Base-by-base conservation (phyloP, 495 filamentous ascomycete genomes). In the Letharia columbiana region DNA sequence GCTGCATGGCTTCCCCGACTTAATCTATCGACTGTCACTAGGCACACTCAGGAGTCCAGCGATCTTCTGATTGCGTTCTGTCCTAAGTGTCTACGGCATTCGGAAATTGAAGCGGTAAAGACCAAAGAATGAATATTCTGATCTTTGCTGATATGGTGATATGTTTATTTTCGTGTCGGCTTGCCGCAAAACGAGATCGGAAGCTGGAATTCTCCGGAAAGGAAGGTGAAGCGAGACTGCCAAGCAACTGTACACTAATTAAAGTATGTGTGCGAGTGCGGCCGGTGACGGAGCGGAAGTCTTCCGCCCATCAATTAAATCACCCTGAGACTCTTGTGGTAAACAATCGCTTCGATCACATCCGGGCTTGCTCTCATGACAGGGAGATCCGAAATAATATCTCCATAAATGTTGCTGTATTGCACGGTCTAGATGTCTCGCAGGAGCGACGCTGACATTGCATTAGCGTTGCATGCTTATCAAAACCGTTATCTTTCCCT, bases 1-100 rank as follows among this genome's bases (percentile, higher is more conserved):
- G 68, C 60, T 72, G 70, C 64, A 72, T 67, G 20, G 54, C 42
- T 56, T 39, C 39, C 57, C 9, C 35, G 23, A 28, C 23, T 6
- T 20, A 33, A 28, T 28, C 23, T 28, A 0, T 1, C 23, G 23
- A 28, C 23, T 28, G 23, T 28, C 31, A 23, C 11, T 9, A 33
- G 23, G 23, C 23, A 31, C 10, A 13, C 3, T 10, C 13, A 5
- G 13, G 31, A 10, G 49, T 11, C n/a, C 7, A 52, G 49, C 49
- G n/a, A 28, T 28, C 9, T 52, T 17, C 7, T 20, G 18, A 20
- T 18, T 3, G 20, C 4, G 10, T 20, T 28, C 18, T 6, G 17
- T 20, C 44, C 44, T 47, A 3, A 10, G 23, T 31, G 7, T 54
- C 23, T 13, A 31, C 28, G 1, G n/a, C 13, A 5, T 54, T 12